Evolutionary conservation across 768 basidiomycete genomes (phyloP), one percentile per base, ranked within the genome.

Genomic region (Pluteus cervinus): DNA sequence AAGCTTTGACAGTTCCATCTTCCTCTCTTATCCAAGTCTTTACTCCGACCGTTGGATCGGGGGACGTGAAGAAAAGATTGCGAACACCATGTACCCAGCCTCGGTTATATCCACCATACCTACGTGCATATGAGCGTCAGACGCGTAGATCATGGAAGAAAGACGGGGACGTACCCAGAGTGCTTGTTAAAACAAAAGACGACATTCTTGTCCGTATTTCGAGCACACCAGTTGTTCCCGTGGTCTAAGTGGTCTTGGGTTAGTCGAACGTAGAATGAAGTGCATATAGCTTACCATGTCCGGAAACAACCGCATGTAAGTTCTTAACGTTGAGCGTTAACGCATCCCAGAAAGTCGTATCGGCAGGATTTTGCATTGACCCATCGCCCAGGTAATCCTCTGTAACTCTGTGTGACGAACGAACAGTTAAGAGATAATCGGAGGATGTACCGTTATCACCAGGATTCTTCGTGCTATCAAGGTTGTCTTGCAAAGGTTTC

Each of bases 171-270:
- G 9, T 46, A 83, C 76, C 83, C 84, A 2, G 81, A 80, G 51
- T 86, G 85, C 53, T 86, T 86, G 50, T 72, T 69, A 45, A 86
- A 88, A 52, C 85, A 88, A 54, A 86, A 84, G 0, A 82, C 71
- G 7, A 81, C 69, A 26, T 73, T 60, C 43, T 76, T 75, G 3
- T 65, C 68, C 2, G 71, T 69, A 42, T 85, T 80, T 12, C 81
- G 74, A 6, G 73, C 71, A 43, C 85, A 87, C 85, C 85, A 87
- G 53, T 86, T 82, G 41, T 86, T 70, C 1, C 85, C 85, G 45
- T 87, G 85, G 51, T 82, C 84, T 82, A 44, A 45, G 23, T 18
- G 15, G 26, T 11, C 9, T 1, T 17, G 15, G 40, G 5, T 16
- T 16, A 4, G 8, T n/a, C 18, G 12, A 24, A 3, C 9, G 6